Base-by-base conservation (phyloP, 495 filamentous ascomycete genomes). In the Aspergillus taichungensis region DNA sequence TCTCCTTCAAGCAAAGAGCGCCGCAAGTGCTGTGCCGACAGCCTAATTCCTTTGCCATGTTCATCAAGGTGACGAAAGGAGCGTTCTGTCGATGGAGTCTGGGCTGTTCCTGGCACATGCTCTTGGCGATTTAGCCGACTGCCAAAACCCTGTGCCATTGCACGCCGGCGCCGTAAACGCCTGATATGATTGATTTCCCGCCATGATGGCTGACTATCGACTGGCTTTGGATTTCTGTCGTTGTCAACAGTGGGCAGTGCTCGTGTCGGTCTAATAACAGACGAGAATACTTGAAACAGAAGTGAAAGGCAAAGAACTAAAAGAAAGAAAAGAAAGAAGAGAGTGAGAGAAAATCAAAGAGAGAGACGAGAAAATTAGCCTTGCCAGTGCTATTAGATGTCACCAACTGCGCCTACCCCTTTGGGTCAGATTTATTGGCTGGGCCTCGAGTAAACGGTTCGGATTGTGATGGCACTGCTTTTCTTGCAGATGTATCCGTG, bases 401-500 rank as follows among this genome's bases (percentile, higher is more conserved):
- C 61, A 65, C 59, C 65, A 68, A 68, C 63, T 63, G 65, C 57
- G 55, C 59, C 53, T 47, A 47, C 39, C 30, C 31, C 34, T 30
- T 40, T 24, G 48, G 46, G 36, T 47, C 46, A 40, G 4, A 41
- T 42, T 42, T 46, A 56, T 53, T 53, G 49, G 50, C 43, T 51
- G 29, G 30, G 34, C 37, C 39, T 7, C 5, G 37, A 48, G 50
- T 40, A 37, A 34, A 40, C 42, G 40, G 48, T 29, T 32, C 43
- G 31, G 40, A 45, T 11, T 60, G 56, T 60, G 56, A 60, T 45
- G 46, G 46, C 46, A 50, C 42, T 50, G 48, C 43, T 34, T 44
- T 42, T 52, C 56, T 49, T 56, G 56, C 56, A 60, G 48, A 50
- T 46, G 49, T 13, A 43, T 40, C 34, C 42, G 33, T 52, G 46